Evolutionary conservation across 306 rosid species (phyloP).

Genomic region (Arachis stenosperma): DNA sequence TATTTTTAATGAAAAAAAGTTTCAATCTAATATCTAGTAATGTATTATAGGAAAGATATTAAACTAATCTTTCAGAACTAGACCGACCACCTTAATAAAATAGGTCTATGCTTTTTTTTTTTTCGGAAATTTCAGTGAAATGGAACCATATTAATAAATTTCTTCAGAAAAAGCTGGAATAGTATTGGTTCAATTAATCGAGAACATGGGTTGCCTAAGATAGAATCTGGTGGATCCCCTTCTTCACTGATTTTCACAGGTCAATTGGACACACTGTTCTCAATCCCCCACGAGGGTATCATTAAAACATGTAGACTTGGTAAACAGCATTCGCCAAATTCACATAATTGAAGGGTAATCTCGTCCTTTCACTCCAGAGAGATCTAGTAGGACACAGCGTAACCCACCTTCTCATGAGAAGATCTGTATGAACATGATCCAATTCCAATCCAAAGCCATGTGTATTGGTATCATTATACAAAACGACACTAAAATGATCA

Average conservation of each 20-base stretch:
- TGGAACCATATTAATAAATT: too few species aligned
- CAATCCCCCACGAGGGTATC: constrained; percentile 32
- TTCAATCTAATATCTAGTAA: too few species aligned
- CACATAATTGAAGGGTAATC: constrained; percentile 35
- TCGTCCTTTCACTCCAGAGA: constrained; percentile 41
- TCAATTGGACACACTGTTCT: not conserved
- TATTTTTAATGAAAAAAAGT: too few species aligned
- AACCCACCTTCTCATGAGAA: constrained; percentile 45
- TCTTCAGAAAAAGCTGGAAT: too few species aligned
- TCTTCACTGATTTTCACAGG: not conserved
- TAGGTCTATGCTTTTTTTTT: too few species aligned
- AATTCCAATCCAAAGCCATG: constrained; percentile 46
- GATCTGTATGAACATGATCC: constrained; percentile 41
- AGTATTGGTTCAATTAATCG: too few species aligned
- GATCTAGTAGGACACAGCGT: constrained; percentile 42
- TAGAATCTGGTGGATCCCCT: constrained; percentile 37
- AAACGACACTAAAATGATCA: not conserved
- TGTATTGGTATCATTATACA: constrained; percentile 40
- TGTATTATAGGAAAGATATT: too few species aligned
- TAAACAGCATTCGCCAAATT: constrained; percentile 28
- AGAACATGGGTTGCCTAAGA: constrained; percentile 57
- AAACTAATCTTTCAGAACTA: too few species aligned
- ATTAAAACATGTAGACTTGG: constrained; percentile 28
- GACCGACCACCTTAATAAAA: too few species aligned
- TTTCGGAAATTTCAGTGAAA: too few species aligned